Evolutionary conservation across 306 rosid genomes (phyloP).

Genomic region (Fagus sylvatica): DNA sequence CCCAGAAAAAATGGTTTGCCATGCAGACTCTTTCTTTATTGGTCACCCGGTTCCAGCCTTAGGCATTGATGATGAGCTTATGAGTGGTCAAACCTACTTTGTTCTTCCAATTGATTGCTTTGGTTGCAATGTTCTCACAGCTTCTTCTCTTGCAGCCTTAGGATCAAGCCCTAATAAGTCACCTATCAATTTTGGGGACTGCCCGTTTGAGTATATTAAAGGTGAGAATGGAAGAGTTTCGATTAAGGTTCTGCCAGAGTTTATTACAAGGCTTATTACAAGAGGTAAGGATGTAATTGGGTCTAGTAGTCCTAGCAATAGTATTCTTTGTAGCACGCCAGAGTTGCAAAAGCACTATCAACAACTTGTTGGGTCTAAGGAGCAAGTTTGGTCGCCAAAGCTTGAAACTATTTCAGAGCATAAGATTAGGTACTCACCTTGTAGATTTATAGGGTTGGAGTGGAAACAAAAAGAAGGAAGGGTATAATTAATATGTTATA

Average conservation of each 20-base stretch:
- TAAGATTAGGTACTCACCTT: constrained; percentile 75
- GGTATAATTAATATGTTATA: no score
- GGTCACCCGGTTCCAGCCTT: constrained; percentile 70
- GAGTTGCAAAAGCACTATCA: constrained; percentile 87
- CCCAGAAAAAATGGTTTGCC: constrained; percentile 81
- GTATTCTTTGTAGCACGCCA: constrained; percentile 75
- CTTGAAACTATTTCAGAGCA: constrained; percentile 84
- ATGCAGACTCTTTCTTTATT: constrained; percentile 81
- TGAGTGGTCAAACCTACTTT: constrained; percentile 74
- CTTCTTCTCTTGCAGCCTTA: constrained; percentile 52
- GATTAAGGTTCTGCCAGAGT: constrained; percentile 85
- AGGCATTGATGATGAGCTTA: constrained; percentile 62
- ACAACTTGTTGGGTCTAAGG: constrained; percentile 74
- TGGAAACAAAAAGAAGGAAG: constrained; percentile 57
- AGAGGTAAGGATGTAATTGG: constrained; percentile 13
- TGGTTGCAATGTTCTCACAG: constrained; percentile 42
- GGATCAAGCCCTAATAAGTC: constrained; percentile 38
- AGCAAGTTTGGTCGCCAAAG: constrained; percentile 85
- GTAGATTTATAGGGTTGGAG: constrained; percentile 60
- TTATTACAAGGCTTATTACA: constrained; percentile 49
- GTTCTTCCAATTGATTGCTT: constrained; percentile 78
- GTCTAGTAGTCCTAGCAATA: constrained; percentile 10
- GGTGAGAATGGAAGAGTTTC: constrained; percentile 56
- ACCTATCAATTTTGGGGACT: constrained; percentile 52
- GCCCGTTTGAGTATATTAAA: constrained; percentile 71